Evolutionary conservation across 345 rosid species (phyloP).

Genomic region (Aquilaria malaccensis): DNA sequence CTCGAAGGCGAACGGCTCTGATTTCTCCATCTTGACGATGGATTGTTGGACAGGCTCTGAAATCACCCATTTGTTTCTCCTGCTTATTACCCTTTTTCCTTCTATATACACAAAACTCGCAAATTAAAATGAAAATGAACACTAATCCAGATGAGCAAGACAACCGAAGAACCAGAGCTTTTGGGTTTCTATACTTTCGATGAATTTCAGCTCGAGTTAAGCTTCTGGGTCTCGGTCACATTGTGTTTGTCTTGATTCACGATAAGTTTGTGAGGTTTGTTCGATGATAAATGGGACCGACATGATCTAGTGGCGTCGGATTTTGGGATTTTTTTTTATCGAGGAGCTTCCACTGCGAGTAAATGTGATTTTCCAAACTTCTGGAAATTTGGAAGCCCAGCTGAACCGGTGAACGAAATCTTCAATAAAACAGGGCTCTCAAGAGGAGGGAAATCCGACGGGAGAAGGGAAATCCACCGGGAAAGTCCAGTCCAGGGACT

Average conservation of each 20-base stretch:
- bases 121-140: slow-evolving; percentile 16
- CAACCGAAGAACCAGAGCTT: slow-evolving; percentile 30
- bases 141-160: slow-evolving; percentile 39
- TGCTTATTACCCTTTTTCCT: slow-evolving; percentile 24
- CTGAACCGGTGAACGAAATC: slow-evolving; percentile 52
- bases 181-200: slow-evolving; percentile 11
- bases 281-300: slow-evolving; percentile 9
- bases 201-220: no score
- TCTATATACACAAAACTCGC: slow-evolving; percentile 22
- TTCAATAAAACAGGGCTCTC: slow-evolving; percentile 44
- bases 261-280: slow-evolving; percentile 4
- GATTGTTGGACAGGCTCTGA: slow-evolving; percentile 63
- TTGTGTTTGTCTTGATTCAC: slow-evolving; percentile 12
- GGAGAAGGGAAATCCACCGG: slow-evolving; percentile 7
- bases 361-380: slow-evolving; percentile 70
- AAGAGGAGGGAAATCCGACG: slow-evolving; percentile 67
- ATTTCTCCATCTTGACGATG: slow-evolving; percentile 71
- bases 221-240: slow-evolving; percentile 11
- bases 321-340: slow-evolving; percentile 25
- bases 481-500: slow-evolving; percentile 47
- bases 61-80: slow-evolving; percentile 78
- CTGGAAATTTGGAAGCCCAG: slow-evolving; percentile 23
- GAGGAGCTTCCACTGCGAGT: slow-evolving; percentile 37
- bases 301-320: slow-evolving; percentile 9
- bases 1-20: slow-evolving; percentile 90